Percentiles rank a stretch among this genome's conserved stretches.
Evolutionary conservation across 164 flowering plant species (phyloP).

Genomic region (Vitis rupestris): DNA sequence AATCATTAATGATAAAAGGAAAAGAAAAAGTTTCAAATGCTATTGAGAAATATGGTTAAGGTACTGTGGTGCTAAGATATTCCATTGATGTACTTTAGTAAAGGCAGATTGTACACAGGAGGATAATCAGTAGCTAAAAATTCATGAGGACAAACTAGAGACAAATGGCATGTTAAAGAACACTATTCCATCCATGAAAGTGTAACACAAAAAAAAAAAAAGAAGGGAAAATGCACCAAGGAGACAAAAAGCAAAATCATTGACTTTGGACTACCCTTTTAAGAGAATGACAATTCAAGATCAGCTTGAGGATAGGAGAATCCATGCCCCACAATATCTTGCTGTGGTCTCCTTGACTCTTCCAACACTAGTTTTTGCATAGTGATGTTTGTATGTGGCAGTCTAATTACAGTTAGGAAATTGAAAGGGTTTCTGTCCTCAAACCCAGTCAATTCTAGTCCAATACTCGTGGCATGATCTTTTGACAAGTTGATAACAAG

Average conservation of each 20-base stretch:
- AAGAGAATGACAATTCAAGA: slow-evolving; percentile 12
- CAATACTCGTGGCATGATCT: slow-evolving; percentile 6
- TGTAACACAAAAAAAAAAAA: not conserved
- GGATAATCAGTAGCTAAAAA: not conserved
- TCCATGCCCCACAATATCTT: slow-evolving; percentile 20
- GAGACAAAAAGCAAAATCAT: not conserved
- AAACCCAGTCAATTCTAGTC: not conserved
- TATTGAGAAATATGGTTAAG: too few relatives aligned
- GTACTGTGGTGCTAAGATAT: too few relatives aligned
- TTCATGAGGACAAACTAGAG: not conserved
- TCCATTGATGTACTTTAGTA: not conserved
- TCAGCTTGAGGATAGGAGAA: slow-evolving; percentile 10
- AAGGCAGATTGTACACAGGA: not conserved
- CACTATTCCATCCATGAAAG: not conserved
- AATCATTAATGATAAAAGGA: too few relatives aligned
- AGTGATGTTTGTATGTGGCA: not conserved
- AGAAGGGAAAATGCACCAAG: not conserved
- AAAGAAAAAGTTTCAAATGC: too few relatives aligned
- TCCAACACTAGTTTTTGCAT: not conserved
- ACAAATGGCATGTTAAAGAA: not conserved
- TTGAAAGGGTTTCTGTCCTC: not conserved
- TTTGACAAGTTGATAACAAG: slow-evolving; percentile 6
- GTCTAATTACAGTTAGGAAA: not conserved
- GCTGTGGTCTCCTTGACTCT: slow-evolving; percentile 13
- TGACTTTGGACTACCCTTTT: slow-evolving; percentile 14